A percentile compares a stretch with the other conserved stretches of the same genome.
These are phyloP conservation scores for Xerocomellus chrysenteron DNA, from an alignment of 768 basidiomycete species.

Conservation along the genomic window DNA sequence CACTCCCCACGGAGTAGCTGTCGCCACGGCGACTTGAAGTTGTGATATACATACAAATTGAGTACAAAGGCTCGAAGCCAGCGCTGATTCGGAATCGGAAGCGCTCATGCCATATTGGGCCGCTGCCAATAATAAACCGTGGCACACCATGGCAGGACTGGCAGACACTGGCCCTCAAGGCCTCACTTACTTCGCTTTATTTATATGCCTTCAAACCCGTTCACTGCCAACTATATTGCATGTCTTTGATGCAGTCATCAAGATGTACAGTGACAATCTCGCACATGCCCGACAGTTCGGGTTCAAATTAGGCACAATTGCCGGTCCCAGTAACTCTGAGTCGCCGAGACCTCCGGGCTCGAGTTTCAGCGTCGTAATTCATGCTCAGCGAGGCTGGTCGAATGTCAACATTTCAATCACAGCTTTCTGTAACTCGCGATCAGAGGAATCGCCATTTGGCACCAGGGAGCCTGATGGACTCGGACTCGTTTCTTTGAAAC, in stretches of 20 bases:
- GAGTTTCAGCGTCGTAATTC: background rate
- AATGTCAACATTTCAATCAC: background rate
- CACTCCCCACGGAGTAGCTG: too few relatives aligned
- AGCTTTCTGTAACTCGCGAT: background rate
- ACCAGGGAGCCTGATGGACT: background rate
- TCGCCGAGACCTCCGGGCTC: background rate
- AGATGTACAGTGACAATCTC: background rate
- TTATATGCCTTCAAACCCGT: background rate
- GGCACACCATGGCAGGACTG: background rate
- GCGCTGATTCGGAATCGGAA: too few relatives aligned
- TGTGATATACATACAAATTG: background rate
- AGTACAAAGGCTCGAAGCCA: background rate
- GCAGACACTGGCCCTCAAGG: background rate
- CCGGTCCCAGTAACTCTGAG: background rate
- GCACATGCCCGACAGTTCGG: background rate
- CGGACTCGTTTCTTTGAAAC: background rate
- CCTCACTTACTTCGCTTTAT: background rate
- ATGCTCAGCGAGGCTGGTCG: background rate
- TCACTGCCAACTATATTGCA: constrained; percentile 2
- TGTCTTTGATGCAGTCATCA: constrained; percentile 5
- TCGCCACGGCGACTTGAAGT: background rate
- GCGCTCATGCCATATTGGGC: too few relatives aligned
- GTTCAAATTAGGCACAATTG: background rate
- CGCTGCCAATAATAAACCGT: background rate
- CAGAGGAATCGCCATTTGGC: background rate